These are phyloP conservation scores for Lepidium campestre DNA, from an alignment of 441 rosid genomes.

Conservation along the genomic window DNA sequence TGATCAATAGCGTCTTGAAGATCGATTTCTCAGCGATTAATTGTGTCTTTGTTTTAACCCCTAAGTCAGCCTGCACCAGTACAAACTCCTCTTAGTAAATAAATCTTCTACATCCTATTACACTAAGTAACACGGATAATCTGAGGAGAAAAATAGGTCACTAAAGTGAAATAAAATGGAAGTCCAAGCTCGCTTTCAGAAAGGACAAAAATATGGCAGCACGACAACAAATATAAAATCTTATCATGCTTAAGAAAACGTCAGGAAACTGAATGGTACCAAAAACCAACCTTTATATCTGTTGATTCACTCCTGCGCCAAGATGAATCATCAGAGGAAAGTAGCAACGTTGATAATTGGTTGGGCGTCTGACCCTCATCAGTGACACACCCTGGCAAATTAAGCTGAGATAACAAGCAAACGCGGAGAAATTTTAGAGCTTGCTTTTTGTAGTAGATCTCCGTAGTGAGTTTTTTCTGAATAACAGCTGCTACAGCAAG, in stretches of 20 bases:
- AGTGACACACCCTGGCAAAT: conserved; percentile 78
- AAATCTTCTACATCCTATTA: background rate
- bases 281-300: conserved; percentile 68
- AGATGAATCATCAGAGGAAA: conserved; percentile 66
- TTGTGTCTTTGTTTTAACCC: conserved; percentile 98
- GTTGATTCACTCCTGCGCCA: conserved; percentile 66
- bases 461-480: conserved; percentile 50
- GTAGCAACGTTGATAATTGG: conserved; percentile 59
- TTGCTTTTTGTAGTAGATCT: conserved; percentile 80
- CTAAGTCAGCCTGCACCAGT: conserved; percentile 78
- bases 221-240: background rate
- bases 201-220: conserved; percentile 7
- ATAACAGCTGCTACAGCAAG: conserved; percentile 90
- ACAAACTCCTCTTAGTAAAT: background rate
- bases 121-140: background rate
- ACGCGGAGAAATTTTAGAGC: conserved; percentile 84
- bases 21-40: conserved; percentile 97
- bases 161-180: conserved; percentile 13
- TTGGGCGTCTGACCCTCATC: conserved; percentile 65
- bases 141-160: background rate
- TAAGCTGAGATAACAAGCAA: conserved; percentile 93
- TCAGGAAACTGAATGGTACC: conserved; percentile 6
- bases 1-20: conserved; percentile 81
- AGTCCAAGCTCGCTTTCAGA: conserved; percentile 2
- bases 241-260: background rate